Evolutionary conservation across 2,329 filamentous ascomycete genomes (phyloP), one percentile per base, ranked within the genome.

Genomic region (Cytospora leucostoma): DNA sequence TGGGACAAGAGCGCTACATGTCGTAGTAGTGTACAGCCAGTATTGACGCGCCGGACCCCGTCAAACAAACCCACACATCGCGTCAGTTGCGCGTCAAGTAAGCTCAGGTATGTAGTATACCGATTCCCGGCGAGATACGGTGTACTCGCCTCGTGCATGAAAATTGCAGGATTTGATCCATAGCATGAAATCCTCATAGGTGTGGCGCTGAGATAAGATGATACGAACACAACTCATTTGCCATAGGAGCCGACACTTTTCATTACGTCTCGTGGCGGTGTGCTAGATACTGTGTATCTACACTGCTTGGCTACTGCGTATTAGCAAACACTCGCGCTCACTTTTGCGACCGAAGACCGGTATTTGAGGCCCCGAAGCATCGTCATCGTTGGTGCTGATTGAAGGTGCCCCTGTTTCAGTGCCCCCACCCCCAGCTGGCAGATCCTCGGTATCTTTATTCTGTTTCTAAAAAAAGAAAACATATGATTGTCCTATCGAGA

Each of bases 391-490:
- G 21, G 50, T 54, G 58, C 37, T 49, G 50, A 32, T 32, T 40
- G 33, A 47, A 44, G 32, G 44, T 38, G 34, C 51, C 56, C 56
- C 60, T 65, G 63, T 65, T 65, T 63, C 63, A 65, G 52, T 44
- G 32, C 52, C 33, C 52, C 49, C 55, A 62, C 52, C 33, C 27
- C 27, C 27, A 49, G 37, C 49, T 40, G 51, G 55, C 35, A 63
- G 34, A 21, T 17, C 32, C 17, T 59, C 55, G 55, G 40, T 38
- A 33, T 47, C 38, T 47, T 50, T 27, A 19, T 47, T 47, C 33
- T n/a, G 54, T 59, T 35, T 47, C 56, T 49, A 53, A 59, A 63
- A 33, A 56, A 59, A 62, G 21, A 59, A 27, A 65, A 17, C 19
- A 49, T 17, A 34, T 61, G 44, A 3, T 21, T 35, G 51, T 55